Conservation (phyloP, 345 rosid species). For the Populus deltoides region DNA sequence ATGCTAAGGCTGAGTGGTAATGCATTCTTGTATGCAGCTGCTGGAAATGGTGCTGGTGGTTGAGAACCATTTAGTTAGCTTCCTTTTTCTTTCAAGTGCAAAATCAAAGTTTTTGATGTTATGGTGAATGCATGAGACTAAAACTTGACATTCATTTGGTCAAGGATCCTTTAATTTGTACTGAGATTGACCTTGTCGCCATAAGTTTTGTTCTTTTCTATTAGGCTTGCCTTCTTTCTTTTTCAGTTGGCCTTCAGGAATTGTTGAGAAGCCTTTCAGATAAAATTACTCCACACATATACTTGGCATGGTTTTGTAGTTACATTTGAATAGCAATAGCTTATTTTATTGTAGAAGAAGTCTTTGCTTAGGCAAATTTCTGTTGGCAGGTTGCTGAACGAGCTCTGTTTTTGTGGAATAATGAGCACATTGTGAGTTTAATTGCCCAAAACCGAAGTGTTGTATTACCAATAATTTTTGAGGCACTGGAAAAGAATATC, state of each 20-base stretch:
- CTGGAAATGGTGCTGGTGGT: not conserved
- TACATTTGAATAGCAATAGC: not conserved
- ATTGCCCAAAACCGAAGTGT: constrained; percentile 69
- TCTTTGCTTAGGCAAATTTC: constrained; percentile 17
- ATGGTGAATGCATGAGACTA: not conserved
- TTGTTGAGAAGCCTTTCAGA: not conserved
- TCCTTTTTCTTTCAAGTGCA: not conserved
- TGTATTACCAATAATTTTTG: constrained; percentile 66
- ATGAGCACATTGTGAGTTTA: constrained; percentile 72
- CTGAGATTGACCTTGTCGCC: not conserved
- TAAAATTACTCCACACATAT: not conserved
- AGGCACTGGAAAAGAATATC: constrained; percentile 75
- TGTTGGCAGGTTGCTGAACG: constrained; percentile 80
- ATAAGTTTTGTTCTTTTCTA: not conserved
- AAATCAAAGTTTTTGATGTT: not conserved
- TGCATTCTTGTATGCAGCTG: not conserved
- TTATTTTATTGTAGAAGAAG: not conserved
- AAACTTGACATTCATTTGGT: not conserved
- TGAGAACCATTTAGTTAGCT: not conserved
- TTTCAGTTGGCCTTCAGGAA: not conserved
- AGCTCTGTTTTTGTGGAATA: constrained; percentile 88
- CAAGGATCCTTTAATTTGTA: not conserved
- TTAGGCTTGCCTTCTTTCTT: not conserved
- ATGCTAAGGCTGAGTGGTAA: not conserved
- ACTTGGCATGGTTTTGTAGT: not conserved